A percentile compares a stretch with the other conserved stretches of the same genome.
These are phyloP conservation scores for Schoenoplectus tabernaemontani DNA, from an alignment of 202 grass and related monocot genomes.

Conservation along the genomic window DNA sequence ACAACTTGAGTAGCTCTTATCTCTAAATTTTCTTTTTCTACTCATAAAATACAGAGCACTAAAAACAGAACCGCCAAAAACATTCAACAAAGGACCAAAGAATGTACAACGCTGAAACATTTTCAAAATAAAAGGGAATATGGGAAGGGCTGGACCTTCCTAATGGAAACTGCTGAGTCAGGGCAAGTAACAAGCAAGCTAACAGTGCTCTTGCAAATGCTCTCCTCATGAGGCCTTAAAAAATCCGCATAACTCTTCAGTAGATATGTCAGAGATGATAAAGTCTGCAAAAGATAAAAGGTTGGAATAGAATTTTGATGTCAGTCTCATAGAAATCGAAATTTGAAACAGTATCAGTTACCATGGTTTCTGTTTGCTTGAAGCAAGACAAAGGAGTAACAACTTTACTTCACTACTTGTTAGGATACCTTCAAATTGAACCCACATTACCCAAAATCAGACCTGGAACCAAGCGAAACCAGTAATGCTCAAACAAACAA, in stretches of 20 bases:
- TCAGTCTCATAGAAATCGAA: conserved; percentile 10
- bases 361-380: neutral
- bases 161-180: conserved; percentile 84
- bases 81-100: conserved; percentile 6
- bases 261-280: conserved; percentile 77
- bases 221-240: conserved; percentile 83
- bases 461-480: neutral
- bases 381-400: neutral
- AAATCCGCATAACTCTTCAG: conserved; percentile 92
- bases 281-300: conserved; percentile 43
- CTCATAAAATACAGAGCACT: neutral
- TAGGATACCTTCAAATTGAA: neutral
- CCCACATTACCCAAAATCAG: neutral
- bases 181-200: conserved; percentile 95
- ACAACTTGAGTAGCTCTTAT: neutral
- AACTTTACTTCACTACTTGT: neutral
- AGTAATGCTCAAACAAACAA: too few species aligned
- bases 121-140: neutral
- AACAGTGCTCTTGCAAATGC: conserved; percentile 97
- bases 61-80: neutral
- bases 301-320: neutral
- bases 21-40: neutral
- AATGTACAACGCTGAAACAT: neutral
- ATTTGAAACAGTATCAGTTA: neutral
- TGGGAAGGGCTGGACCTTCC: conserved; percentile 54